Conservation (phyloP, 2,329 filamentous ascomycete species). For the Phaeosphaeria sp. region DNA sequence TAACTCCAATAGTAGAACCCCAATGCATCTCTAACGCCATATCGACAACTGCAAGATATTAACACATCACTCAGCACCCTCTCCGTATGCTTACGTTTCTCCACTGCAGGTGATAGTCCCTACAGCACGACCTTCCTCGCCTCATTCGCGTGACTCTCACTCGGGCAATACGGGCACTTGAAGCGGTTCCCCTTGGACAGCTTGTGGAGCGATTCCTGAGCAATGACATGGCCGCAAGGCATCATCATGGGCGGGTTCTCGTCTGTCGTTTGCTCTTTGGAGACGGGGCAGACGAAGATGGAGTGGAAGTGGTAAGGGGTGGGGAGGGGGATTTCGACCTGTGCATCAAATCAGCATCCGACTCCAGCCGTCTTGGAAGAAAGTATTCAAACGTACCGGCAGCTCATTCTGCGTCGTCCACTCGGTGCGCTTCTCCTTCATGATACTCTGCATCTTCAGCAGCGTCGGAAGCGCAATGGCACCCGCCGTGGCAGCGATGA, state of each 20-base stretch:
- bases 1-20: not conserved
- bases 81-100: too few species aligned
- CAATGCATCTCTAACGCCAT: not conserved
- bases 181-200: conserved; percentile 80
- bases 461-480: conserved; percentile 88
- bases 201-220: conserved; percentile 79
- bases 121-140: conserved; percentile 56
- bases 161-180: conserved; percentile 97
- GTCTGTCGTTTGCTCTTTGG: conserved; percentile 94
- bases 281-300: conserved; percentile 97
- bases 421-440: conserved; percentile 87
- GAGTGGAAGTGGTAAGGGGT: conserved; percentile 79
- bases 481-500: conserved; percentile 89
- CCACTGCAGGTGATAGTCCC: too few species aligned
- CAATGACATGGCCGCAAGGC: conserved; percentile 92
- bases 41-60: not conserved
- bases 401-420: conserved; percentile 94
- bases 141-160: conserved; percentile 78
- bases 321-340: conserved; percentile 71
- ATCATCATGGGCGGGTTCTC: conserved; percentile 96
- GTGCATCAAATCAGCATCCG: conserved; percentile 4
- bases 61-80: not conserved
- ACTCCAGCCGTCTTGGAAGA: not conserved
- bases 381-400: conserved; percentile 67
- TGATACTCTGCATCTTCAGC: conserved; percentile 85